Evolutionary conservation across 2,329 filamentous ascomycete species (phyloP), one percentile per base, ranked within the genome.

Genomic region (Magnaporthiopsis poae): DNA sequence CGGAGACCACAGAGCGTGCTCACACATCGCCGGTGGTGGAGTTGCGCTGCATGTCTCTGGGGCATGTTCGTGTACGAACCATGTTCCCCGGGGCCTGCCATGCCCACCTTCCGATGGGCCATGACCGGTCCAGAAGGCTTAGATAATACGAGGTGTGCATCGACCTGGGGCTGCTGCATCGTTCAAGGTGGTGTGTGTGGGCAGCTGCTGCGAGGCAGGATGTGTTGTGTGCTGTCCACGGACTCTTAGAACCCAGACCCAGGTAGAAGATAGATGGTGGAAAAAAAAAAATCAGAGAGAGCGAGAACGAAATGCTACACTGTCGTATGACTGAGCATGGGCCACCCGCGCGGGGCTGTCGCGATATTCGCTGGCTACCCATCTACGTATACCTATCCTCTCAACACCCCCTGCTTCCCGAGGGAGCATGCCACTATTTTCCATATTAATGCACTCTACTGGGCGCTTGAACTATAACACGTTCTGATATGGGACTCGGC

Each of bases 361-460:
- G 46, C 46, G 46, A 56, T 56, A 56, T 21, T 56, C 8, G 46
- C 46, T 56, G 46, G 46, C 46, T 21, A 21, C 12, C 4, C 21
- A 3, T 12, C 46, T 15, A 52, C 27, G 27, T 27, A 27, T 27
- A 27, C 27, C 27, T 27, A 27, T 13, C 5, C 2, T 39, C 36
- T 15, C 36, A 15, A 39, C 35, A 9, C 36, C 46, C 46, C 46
- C 46, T 56, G 46, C 46, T 21, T n/a, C 46, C 46, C 46, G 46
- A 56, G 18, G 9, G 46, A 56, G n/a, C n/a, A n/a, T 5, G 21
- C 27, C 60, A 52, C 33, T 63, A 52, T 63, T 63, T 63, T 63
- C 62, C 62, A 63, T 39, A 63, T 63, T 63, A 63, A 63, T 29
- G 15, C 62, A 63, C 62, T 63, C 62, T 52, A 52, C 56, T 46